Evolutionary conservation across 306 rosid genomes (phyloP).

Genomic region (Inga leiocalycina): DNA sequence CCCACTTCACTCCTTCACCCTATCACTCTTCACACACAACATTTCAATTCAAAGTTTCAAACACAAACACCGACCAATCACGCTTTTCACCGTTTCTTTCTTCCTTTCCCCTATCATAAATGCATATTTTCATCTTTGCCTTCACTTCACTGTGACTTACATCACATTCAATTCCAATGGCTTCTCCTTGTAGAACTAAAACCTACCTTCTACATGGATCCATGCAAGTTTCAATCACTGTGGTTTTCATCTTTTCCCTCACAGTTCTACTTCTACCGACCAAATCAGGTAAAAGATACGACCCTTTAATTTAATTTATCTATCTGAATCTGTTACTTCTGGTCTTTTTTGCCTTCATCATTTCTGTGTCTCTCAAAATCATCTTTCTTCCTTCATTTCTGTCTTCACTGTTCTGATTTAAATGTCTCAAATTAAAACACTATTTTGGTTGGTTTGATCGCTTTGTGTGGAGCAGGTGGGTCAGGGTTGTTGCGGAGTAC

Average conservation of each 20-base stretch:
- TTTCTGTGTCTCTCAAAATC: background rate
- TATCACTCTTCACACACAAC: constrained; percentile 14
- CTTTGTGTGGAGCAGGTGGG: constrained; percentile 34
- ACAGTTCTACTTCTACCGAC: constrained; percentile 51
- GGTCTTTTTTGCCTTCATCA: background rate
- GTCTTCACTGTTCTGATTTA: background rate
- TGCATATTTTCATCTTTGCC: constrained; percentile 33
- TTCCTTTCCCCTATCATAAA: background rate
- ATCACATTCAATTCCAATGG: constrained; percentile 43
- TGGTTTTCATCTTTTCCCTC: constrained; percentile 64
- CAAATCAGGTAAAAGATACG: constrained; percentile 54
- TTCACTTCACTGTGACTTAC: constrained; percentile 53
- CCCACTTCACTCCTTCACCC: constrained; percentile 1
- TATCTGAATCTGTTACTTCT: background rate
- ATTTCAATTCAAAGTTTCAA: background rate
- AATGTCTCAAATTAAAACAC: background rate
- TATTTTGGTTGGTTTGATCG: background rate
- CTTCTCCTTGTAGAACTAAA: constrained; percentile 29
- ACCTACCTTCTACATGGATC: constrained; percentile 35
- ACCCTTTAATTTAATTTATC: background rate
- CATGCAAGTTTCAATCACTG: constrained; percentile 51
- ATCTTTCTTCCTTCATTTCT: background rate
- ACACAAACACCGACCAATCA: background rate
- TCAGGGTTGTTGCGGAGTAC: constrained; percentile 15
- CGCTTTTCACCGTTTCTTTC: constrained; percentile 30